These are phyloP conservation scores for Nakaseomyces uthaithaninus DNA, from an alignment of 1,139 yeast genomes.

Conservation along the genomic window DNA sequence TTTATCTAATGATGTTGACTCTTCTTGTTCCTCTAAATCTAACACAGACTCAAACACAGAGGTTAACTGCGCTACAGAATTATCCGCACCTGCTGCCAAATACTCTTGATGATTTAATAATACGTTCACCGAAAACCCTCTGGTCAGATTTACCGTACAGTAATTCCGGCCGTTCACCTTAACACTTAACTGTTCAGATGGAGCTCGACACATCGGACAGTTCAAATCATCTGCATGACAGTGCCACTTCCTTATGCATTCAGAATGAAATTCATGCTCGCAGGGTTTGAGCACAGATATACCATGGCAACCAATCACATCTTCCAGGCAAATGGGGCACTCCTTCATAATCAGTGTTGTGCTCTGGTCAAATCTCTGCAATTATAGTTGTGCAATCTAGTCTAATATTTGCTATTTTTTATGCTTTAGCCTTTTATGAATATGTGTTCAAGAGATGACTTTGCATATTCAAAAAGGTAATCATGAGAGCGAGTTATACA, in stretches of 20 bases:
- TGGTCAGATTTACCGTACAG: conserved; percentile 12
- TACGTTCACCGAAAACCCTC: conserved; percentile 15
- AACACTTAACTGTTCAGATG: conserved; percentile 13
- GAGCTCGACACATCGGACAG: conserved; percentile 27
- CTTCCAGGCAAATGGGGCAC: conserved; percentile 27
- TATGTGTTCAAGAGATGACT: no score
- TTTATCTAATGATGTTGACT: not conserved
- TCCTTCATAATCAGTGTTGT: no score
- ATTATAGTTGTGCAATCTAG: no score
- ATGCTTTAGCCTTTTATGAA: no score
- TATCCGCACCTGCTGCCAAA: conserved; percentile 5
- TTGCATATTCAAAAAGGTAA: no score
- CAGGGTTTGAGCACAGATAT: conserved; percentile 23
- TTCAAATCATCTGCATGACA: conserved; percentile 18
- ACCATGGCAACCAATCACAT: conserved; percentile 16
- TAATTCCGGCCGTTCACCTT: conserved; percentile 6
- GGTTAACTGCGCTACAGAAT: not conserved
- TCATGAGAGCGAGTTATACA: no score
- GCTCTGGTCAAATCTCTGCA: no score
- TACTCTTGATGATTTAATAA: conserved; percentile 9
- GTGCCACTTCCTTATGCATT: conserved; percentile 30
- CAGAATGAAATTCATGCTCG: conserved; percentile 24
- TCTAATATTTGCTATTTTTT: no score
- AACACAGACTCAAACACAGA: not conserved
- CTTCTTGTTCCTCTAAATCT: conserved; percentile 8